These are phyloP conservation scores for Xylaria palmicola DNA, from an alignment of 495 filamentous ascomycete genomes.

Conservation along the genomic window DNA sequence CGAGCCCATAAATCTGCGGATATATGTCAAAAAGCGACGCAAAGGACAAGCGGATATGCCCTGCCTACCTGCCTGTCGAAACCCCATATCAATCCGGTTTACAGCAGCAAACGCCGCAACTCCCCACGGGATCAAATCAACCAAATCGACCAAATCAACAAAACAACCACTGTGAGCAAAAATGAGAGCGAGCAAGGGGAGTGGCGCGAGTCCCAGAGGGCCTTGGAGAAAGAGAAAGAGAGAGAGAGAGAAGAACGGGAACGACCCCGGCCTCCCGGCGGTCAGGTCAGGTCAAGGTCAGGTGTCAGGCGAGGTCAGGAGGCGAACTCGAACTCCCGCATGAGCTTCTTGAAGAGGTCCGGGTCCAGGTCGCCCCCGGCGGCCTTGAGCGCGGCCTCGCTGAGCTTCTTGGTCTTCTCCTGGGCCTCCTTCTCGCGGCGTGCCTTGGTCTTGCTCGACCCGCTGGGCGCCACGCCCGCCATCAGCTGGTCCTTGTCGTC, in stretches of 20 bases:
- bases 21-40: too few relatives aligned
- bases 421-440: constrained; percentile 77
- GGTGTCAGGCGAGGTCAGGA: not conserved
- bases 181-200: too few relatives aligned
- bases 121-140: too few relatives aligned
- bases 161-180: too few relatives aligned
- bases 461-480: constrained; percentile 86
- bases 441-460: constrained; percentile 90
- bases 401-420: constrained; percentile 73
- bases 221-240: not conserved
- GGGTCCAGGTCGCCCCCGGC: constrained; percentile 68
- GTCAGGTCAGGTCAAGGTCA: not conserved
- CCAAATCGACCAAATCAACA: too few relatives aligned
- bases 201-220: too few relatives aligned
- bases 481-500: constrained; percentile 76
- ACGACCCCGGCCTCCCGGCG: too few relatives aligned
- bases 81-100: too few relatives aligned
- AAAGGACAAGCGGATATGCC: not conserved
- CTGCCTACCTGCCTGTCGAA: not conserved
- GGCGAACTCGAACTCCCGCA: constrained; percentile 1
- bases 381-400: constrained; percentile 69
- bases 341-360: constrained; percentile 28
- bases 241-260: not conserved
- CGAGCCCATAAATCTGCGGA: not conserved
- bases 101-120: too few relatives aligned